Evolutionary conservation across 129 eudicot genomes (phyloP).

Genomic region (Heracleum sosnowskyi): DNA sequence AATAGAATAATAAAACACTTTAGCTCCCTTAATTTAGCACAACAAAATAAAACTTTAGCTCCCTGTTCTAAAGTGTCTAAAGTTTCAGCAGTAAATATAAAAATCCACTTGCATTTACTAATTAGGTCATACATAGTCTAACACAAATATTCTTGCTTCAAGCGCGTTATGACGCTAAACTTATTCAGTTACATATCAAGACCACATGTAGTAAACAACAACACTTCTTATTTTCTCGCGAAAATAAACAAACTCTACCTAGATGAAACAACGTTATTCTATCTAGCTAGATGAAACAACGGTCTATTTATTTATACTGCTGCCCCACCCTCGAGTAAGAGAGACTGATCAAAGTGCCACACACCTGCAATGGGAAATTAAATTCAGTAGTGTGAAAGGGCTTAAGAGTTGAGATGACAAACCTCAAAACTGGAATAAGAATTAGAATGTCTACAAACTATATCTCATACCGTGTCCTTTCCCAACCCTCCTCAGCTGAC

Average conservation of each 20-base stretch:
- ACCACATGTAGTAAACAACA: background rate
- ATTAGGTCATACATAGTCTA: background rate
- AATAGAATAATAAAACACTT: background rate
- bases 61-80: background rate
- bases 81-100: too few species aligned
- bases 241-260: background rate
- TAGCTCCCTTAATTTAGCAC: too few species aligned
- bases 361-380: constrained; percentile 52
- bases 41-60: background rate
- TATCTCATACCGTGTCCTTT: constrained; percentile 81
- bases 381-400: background rate
- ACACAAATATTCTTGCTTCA: background rate
- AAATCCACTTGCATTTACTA: background rate
- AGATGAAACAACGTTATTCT: background rate
- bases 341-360: constrained; percentile 96
- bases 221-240: background rate
- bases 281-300: background rate
- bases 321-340: constrained; percentile 30
- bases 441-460: background rate
- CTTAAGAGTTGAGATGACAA: background rate
- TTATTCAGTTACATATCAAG: background rate
- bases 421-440: background rate
- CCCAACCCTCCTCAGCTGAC: constrained; percentile 84
- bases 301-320: constrained; percentile 4
- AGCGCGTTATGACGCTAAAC: background rate